Conservation (phyloP, 306 rosid species). For the Luffa aegyptiaca region DNA sequence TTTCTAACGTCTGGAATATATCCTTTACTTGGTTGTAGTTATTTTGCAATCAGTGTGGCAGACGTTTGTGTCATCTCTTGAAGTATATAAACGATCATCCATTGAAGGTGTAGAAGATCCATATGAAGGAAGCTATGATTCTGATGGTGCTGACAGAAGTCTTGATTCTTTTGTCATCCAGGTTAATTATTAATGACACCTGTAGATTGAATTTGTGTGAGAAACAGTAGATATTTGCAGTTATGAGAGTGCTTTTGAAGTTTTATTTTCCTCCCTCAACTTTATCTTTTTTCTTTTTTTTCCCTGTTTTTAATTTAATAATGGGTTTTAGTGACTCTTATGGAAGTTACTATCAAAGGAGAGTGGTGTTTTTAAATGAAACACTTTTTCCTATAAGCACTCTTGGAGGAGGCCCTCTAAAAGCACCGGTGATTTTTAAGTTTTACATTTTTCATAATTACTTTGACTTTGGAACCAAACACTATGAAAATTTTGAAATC, state of each 20-base stretch:
- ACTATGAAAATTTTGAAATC: neutral
- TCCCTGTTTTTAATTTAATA: neutral
- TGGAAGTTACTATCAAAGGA: neutral
- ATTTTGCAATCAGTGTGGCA: constrained; percentile 75
- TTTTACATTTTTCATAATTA: neutral
- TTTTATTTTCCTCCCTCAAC: neutral
- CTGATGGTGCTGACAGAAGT: constrained; percentile 88
- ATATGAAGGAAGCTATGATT: constrained; percentile 83
- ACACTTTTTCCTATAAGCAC: neutral
- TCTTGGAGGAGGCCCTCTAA: neutral
- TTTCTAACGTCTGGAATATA: constrained; percentile 10
- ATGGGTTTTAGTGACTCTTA: neutral
- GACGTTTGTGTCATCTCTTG: constrained; percentile 66
- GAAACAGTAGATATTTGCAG: neutral
- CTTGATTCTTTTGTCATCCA: constrained; percentile 85
- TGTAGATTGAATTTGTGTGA: neutral
- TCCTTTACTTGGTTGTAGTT: constrained; percentile 36
- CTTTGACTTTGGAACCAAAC: neutral
- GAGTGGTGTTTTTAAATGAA: neutral
- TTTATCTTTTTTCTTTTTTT: neutral
- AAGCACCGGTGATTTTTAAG: neutral
- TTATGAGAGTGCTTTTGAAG: neutral
- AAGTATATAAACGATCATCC: constrained; percentile 60
- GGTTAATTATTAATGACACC: constrained; percentile 30
- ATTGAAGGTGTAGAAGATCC: constrained; percentile 71